phyloP scores from a whole-genome alignment of 257 asterid genomes.

The Solanum piurae region DNA sequence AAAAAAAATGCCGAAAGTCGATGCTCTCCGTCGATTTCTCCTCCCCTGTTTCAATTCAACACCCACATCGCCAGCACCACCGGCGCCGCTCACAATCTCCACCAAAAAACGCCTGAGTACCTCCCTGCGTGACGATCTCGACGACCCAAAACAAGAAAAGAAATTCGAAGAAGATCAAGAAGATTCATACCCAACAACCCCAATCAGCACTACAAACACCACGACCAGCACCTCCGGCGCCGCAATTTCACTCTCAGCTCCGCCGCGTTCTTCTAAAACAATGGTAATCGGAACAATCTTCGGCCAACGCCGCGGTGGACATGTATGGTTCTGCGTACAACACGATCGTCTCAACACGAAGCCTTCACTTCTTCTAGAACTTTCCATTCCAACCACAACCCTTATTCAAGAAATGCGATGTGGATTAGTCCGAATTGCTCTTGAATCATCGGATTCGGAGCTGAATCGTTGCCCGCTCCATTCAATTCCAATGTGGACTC shows the following conservation, averaged over 20 bases:
- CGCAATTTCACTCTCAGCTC: constrained; percentile 14
- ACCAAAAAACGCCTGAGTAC: constrained; percentile 80
- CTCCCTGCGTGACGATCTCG: constrained; percentile 76
- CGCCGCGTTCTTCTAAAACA: constrained; percentile 68
- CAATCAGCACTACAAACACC: constrained; percentile 34
- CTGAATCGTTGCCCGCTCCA: constrained; percentile 54
- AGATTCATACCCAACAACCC: constrained; percentile 11
- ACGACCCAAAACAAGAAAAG: constrained; percentile 11
- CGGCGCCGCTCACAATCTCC: constrained; percentile 20
- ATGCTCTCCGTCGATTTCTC: constrained; percentile 74
- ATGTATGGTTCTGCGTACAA: constrained; percentile 89
- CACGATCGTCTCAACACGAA: constrained; percentile 51
- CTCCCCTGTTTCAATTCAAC: constrained; percentile 49
- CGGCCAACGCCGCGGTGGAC: constrained; percentile 81
- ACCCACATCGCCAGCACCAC: constrained; percentile 25
- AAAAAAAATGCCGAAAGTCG: constrained; percentile 31
- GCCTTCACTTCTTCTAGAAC: constrained; percentile 71
- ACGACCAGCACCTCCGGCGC: not conserved
- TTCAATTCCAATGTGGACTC: constrained; percentile 75
- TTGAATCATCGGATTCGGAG: constrained; percentile 59
- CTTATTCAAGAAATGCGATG: constrained; percentile 77
- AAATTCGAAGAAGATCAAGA: constrained; percentile 12
- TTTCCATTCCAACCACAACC: constrained; percentile 67
- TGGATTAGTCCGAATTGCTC: constrained; percentile 71
- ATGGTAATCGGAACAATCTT: constrained; percentile 93